Conservation (phyloP, 176 grass and related monocot species). For the Zoysia japonica region DNA sequence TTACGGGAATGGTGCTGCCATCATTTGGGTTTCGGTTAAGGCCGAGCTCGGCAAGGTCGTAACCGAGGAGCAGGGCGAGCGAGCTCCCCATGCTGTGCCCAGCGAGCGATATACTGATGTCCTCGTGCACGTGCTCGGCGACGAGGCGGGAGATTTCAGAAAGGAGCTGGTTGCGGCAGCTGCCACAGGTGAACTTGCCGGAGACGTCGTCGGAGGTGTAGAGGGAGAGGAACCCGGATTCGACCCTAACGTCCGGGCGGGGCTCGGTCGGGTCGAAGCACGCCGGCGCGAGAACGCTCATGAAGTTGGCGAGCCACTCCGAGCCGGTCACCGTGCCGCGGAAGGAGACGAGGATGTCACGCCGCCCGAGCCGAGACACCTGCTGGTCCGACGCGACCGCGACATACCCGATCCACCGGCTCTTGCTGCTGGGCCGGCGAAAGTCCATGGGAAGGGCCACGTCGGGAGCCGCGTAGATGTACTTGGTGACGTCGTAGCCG, state of each 20-base stretch:
- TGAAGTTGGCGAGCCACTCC: constrained; percentile 74
- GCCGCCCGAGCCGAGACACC: constrained; percentile 44
- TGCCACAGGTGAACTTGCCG: constrained; percentile 52
- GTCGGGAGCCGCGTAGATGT: constrained; percentile 63
- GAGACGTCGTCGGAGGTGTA: constrained; percentile 68
- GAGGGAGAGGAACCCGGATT: constrained; percentile 69
- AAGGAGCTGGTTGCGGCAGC: constrained; percentile 75
- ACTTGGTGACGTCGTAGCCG: constrained; percentile 66
- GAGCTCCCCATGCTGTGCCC: constrained; percentile 94
- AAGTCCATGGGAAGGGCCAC: constrained; percentile 34
- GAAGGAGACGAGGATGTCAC: constrained; percentile 71
- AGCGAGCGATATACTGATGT: constrained; percentile 62
- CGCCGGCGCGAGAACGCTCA: constrained; percentile 64
- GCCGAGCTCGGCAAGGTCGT: constrained; percentile 75
- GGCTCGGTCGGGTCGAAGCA: constrained; percentile 60
- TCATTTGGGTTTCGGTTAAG: constrained; percentile 24
- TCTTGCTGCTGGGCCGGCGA: constrained; percentile 23
- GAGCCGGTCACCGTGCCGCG: constrained; percentile 61
- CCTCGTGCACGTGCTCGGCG: constrained; percentile 44
- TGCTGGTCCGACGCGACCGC: constrained; percentile 48
- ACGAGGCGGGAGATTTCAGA: constrained; percentile 48
- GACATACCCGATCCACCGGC: constrained; percentile 81
- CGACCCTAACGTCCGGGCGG: constrained; percentile 55
- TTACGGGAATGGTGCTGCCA: constrained; percentile 45
- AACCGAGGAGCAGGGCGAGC: constrained; percentile 65